phyloP scores from a whole-genome alignment of 768 basidiomycete genomes.

The Boletus rubroflammeus region DNA sequence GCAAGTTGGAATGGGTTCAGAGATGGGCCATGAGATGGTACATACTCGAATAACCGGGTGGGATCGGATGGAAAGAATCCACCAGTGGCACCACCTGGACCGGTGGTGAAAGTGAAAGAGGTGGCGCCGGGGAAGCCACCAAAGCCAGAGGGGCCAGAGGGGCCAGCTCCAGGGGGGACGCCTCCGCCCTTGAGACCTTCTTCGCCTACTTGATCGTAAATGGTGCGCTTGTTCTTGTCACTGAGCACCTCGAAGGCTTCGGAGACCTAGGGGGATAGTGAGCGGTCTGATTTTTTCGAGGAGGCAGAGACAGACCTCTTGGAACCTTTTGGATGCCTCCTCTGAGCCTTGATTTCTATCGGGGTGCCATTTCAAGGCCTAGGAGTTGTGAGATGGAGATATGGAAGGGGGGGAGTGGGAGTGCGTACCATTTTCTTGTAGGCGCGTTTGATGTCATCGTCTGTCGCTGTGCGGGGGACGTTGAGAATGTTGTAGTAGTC shows the following conservation, averaged over 20 bases:
- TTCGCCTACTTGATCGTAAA: conserved; percentile 94
- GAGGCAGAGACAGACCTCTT: conserved; percentile 57
- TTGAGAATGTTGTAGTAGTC: conserved; percentile 90
- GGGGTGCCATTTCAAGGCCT: conserved; percentile 94
- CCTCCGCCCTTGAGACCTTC: conserved; percentile 84
- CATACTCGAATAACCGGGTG: conserved; percentile 85
- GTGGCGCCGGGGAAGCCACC: conserved; percentile 45
- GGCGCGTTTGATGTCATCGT: conserved; percentile 89
- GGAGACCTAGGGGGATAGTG: conserved; percentile 53
- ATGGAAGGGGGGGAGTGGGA: not conserved
- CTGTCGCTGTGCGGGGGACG: conserved; percentile 64
- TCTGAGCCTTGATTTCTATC: conserved; percentile 87
- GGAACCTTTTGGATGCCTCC: conserved; percentile 85
- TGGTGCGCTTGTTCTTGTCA: conserved; percentile 76
- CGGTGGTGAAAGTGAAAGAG: conserved; percentile 56
- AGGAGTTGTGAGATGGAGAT: conserved; percentile 12
- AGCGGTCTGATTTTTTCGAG: not conserved
- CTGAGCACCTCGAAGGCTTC: conserved; percentile 96
- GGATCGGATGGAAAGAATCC: conserved; percentile 82
- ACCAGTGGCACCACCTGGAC: conserved; percentile 36
- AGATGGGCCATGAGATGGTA: conserved; percentile 11
- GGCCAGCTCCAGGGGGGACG: conserved; percentile 49
- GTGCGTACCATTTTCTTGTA: conserved; percentile 85
- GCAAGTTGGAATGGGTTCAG: conserved; percentile 1
- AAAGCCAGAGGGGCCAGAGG: conserved; percentile 39